Conservation (phyloP, 345 rosid species). For the Hibiscus tridactylites region DNA sequence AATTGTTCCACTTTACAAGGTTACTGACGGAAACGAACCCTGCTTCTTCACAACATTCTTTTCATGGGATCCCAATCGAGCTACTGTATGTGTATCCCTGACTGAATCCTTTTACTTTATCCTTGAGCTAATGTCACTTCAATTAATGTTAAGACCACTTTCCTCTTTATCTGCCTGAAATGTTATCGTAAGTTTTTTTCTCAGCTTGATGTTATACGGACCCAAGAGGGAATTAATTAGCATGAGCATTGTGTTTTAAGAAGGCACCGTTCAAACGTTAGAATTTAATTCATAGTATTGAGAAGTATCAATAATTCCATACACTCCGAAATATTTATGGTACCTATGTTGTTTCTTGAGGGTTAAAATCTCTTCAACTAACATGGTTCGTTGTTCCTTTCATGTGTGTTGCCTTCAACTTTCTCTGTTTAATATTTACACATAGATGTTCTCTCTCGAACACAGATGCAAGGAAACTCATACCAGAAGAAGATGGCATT, state of each 20-base stretch:
- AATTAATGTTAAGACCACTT: background rate
- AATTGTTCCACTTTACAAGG: conserved; percentile 77
- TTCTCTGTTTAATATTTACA: background rate
- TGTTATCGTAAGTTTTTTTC: background rate
- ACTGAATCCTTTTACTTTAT: conserved; percentile 2
- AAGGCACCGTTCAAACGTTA: background rate
- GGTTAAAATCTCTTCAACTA: background rate
- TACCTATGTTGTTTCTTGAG: background rate
- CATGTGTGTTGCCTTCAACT: background rate
- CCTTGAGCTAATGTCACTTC: background rate
- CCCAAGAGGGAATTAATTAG: no score
- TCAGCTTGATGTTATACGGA: background rate
- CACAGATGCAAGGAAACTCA: conserved; percentile 88
- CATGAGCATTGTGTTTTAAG: background rate
- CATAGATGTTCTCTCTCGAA: background rate
- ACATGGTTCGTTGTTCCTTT: background rate
- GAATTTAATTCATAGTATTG: background rate
- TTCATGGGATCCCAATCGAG: conserved; percentile 79
- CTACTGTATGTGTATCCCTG: conserved; percentile 43
- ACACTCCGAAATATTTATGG: background rate
- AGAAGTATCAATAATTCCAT: no score
- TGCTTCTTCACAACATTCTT: conserved; percentile 83
- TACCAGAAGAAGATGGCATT: conserved; percentile 86
- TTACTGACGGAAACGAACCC: conserved; percentile 93
- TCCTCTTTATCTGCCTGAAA: background rate